phyloP scores from a whole-genome alignment of 768 basidiomycete species.

The Kwoniella dendrophila region DNA sequence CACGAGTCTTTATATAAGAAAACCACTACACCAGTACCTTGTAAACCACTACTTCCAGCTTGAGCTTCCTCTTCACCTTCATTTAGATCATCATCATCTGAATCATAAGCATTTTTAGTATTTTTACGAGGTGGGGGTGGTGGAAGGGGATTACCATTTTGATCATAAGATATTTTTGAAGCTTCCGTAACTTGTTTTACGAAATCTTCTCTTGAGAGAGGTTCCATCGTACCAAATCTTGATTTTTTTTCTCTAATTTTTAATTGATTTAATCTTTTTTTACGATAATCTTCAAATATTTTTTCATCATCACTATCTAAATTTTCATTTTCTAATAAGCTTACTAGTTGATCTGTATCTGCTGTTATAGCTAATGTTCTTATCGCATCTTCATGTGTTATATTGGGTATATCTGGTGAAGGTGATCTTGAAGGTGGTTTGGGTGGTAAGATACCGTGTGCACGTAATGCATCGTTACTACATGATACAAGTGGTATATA shows the following conservation, averaged over 20 bases:
- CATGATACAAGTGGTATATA: background rate
- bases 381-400: conserved; percentile 59
- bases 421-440: conserved; percentile 65
- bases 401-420: conserved; percentile 78
- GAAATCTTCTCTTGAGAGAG: conserved; percentile 90
- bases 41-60: conserved; percentile 26
- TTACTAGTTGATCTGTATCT: conserved; percentile 60
- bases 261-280: conserved; percentile 69
- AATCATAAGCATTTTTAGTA: conserved; percentile 8
- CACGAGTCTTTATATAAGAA: conserved; percentile 95
- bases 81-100: conserved; percentile 31
- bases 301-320: conserved; percentile 76
- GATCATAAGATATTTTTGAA: conserved; percentile 67
- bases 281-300: conserved; percentile 67
- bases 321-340: conserved; percentile 72
- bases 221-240: conserved; percentile 77
- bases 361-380: conserved; percentile 45
- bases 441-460: conserved; percentile 86
- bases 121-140: no score
- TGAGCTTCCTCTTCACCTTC: conserved; percentile 28
- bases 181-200: conserved; percentile 93
- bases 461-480: conserved; percentile 91
- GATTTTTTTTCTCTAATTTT: conserved; percentile 64
- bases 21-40: conserved; percentile 88
- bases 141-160: conserved; percentile 62